Evolutionary conservation across 495 filamentous ascomycete species (phyloP).

Genomic region (Filosporella fistucella): DNA sequence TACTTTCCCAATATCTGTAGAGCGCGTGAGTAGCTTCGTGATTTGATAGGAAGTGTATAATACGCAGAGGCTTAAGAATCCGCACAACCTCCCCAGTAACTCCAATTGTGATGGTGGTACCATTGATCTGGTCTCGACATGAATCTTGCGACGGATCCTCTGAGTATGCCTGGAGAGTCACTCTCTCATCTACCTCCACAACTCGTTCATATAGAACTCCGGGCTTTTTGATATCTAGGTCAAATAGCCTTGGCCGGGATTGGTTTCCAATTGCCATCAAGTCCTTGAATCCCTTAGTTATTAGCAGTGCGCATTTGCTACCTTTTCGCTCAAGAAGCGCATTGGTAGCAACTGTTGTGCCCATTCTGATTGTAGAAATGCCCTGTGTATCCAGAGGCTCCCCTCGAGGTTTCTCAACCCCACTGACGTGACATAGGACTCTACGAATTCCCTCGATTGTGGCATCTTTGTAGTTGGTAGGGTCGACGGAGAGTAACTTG

Average conservation of each 20-base stretch:
- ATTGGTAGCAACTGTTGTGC: constrained; percentile 28
- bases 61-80: too few species aligned
- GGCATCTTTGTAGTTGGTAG: constrained; percentile 45
- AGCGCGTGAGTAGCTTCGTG: too few species aligned
- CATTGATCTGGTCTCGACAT: too few species aligned
- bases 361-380: constrained; percentile 14
- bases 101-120: too few species aligned
- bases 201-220: constrained; percentile 19
- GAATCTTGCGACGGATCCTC: too few species aligned
- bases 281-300: constrained; percentile 45
- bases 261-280: constrained; percentile 24
- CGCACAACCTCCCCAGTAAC: constrained; percentile 10
- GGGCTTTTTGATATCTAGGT: constrained; percentile 20
- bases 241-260: constrained; percentile 24
- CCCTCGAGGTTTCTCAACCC: too few species aligned
- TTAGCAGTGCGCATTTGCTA: constrained; percentile 12
- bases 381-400: too few species aligned
- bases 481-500: constrained; percentile 46
- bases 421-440: constrained; percentile 21
- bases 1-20: too few species aligned
- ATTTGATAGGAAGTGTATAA: too few species aligned
- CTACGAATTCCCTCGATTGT: constrained; percentile 38
- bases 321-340: constrained; percentile 22
- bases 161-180: constrained; percentile 25
- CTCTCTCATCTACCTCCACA: constrained; percentile 24